Evolutionary conservation across 192 early-diverging fungal species (phyloP), one percentile per base, ranked within the genome.

Genomic region (Entomortierella chlamydospora): DNA sequence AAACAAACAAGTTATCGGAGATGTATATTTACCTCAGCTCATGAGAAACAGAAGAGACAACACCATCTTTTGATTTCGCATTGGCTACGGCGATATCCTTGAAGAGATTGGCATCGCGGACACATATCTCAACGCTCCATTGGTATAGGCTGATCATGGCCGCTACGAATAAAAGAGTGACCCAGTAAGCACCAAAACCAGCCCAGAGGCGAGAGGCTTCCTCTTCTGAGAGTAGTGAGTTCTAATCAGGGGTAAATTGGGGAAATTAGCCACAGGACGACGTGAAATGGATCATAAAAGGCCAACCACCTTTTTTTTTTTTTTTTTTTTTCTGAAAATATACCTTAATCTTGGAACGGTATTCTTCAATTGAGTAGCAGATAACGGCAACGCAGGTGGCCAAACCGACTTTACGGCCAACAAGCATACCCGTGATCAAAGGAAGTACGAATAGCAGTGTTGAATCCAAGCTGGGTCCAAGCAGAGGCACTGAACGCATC

Each of bases 11-110:
- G 15, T n/a, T 28, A 43, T n/a, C n/a, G n/a, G n/a, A n/a, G n/a
- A n/a, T n/a, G n/a, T n/a, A n/a, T n/a, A n/a, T 61, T 49, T 79
- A 79, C 76, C 76, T 56, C 15, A 79, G 52, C 30, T 79, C 76
- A 26, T 79, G 76, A 11, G 76, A 79, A n/a, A 79, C 76, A 29
- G 76, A 79, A 0, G 76, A 79, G 39, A 79, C 76, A 0, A 79
- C 76, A 26, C 76, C 63, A 43, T 79, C 76, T 57, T 79, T 79
- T 23, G 76, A 79, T 31, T 79, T 79, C 13, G 76, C 76, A 42
- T 79, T 79, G 51, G 76, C 76, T 39, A 79, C 68, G 12, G 76
- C 76, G 59, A 79, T 57, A 52, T 79, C 76, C 57, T 79, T 79
- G 57, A 66, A 79, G 0, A 70, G 68, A 29, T 79, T 79, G 45